phyloP scores from a whole-genome alignment of 1,139 yeast species.

The Yamadazyma triangularis region DNA sequence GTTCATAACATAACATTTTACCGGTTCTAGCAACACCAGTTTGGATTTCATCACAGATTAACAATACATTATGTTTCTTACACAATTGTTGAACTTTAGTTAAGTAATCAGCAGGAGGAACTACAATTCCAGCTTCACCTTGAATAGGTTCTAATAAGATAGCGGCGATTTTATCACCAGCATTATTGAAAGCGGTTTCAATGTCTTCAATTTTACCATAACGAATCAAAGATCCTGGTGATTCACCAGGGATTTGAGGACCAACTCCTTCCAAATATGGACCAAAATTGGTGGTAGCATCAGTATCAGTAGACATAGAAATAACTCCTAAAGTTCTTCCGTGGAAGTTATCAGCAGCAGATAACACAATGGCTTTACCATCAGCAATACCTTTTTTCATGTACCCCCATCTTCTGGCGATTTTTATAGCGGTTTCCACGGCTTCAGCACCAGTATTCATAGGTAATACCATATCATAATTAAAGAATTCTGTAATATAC shows the following conservation, averaged over 20 bases:
- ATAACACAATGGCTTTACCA: conserved; percentile 80
- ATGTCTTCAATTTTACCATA: conserved; percentile 84
- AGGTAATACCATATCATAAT: conserved; percentile 90
- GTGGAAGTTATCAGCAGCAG: conserved; percentile 89
- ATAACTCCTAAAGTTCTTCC: conserved; percentile 95
- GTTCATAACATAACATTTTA: conserved; percentile 87
- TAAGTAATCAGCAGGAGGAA: conserved; percentile 82
- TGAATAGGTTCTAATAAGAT: conserved; percentile 92
- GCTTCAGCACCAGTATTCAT: conserved; percentile 99
- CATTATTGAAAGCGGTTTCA: conserved; percentile 73
- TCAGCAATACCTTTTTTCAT: conserved; percentile 77
- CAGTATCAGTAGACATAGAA: conserved; percentile 95
- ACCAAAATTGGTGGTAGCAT: conserved; percentile 84
- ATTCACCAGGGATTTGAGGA: conserved; percentile 67
- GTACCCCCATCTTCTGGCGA: conserved; percentile 98
- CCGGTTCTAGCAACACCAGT: conserved; percentile 98
- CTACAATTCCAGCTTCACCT: conserved; percentile 98
- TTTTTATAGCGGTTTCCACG: conserved; percentile 89
- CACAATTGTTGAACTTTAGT: conserved; percentile 70
- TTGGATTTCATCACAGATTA: conserved; percentile 95
- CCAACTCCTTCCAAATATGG: conserved; percentile 86
- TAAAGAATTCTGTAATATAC: conserved; percentile 82
- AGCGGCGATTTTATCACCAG: conserved; percentile 91
- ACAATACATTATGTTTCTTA: conserved; percentile 75
- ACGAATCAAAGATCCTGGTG: conserved; percentile 52